Base-by-base conservation (phyloP, 331 rosid genomes). In the Malus hybrid region DNA sequence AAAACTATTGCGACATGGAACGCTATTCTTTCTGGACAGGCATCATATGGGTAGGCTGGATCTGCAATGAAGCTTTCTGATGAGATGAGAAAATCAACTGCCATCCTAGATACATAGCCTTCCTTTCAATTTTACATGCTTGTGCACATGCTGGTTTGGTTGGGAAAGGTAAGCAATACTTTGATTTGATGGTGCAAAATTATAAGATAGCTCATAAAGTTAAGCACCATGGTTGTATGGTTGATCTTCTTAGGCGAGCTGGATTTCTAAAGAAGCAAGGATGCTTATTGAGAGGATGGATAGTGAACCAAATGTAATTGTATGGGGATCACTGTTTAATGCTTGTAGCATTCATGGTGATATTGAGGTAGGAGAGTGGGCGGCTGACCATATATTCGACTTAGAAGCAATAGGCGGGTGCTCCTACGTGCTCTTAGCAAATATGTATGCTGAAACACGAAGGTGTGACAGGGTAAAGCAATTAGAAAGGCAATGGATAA, bases 91-190 rank as follows among this genome's bases (percentile, higher is more conserved):
- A 66, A 66, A 66, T 66, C 48, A 36, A 28, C 18, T 32, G 70
- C 28, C 6, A 18, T 33, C 14, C 29, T 28, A 10, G 70, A 34
- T 66, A 15, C 27, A 20, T 66, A 66, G 34, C 70, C 29, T 66
- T 33, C 28, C 52, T 34, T 66, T 66, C 70, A 0, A 10, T 66
- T 33, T 34, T 66, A 66, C 70, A 66, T 66, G 70, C 70, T 66
- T 66, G 70, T 66, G 70, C 70, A 19, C 52, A 66, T 66, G 70
- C 70, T 32, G 52, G 70, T 32, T 66, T 33, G 24, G 70, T 66
- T 34, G 52, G 39, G 3, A n/a, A 34, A 66, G 52, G 70, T 18
- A 34, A 36, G 48, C 28, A 34, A 36, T 66, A 66, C 70, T 66
- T 66, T 10, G 50, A 32, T 66, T 33, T 19, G 24, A 66, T 66